Evolutionary conservation across 116 monocot species (phyloP), one percentile per base, ranked within the genome.

Genomic region (Cymodocea nodosa): DNA sequence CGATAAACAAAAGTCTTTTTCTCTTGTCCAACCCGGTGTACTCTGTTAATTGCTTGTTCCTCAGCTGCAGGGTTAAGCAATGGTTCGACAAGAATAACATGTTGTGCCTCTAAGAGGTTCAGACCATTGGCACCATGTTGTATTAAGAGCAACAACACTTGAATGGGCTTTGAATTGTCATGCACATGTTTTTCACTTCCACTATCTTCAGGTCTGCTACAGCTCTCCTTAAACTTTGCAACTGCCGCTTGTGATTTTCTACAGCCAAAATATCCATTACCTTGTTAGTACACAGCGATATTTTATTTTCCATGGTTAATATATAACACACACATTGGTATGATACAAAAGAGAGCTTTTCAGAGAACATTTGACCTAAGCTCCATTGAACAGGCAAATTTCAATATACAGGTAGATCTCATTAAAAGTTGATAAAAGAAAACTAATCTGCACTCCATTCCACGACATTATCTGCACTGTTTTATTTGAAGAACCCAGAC

Each of bases 71-170:
- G 90, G 69, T 95, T 95, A 48, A 95, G 23, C 53, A 95, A 73
- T 24, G 95, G 95, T 54, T 95, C 95, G 0, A 87, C 77, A 56
- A 95, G 83, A 56, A 95, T 82, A 19, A 90, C 95, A 73, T 95
- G 95, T 48, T 90, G 87, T 25, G 90, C 95, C 77, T 95, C 90
- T 57, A 95, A 75, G 30, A 95, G 74, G 65, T 95, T 95, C 51
- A 95, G 87, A 51, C 95, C 95, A 56, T 90, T 95, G 5, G 95
- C 87, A 50, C 95, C 95, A 70, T 95, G 90, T 64, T 83, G 90
- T 48, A 90, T 72, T 52, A 95, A 78, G 71, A 95, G 87, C 68
- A 95, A 63, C 17, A 95, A 77, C 30, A 95, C 90, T 61, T 74
- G 87, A 67, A 90, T 62, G 9, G 84, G 66, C 39, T 75, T 83